Evolutionary conservation across 495 filamentous ascomycete species (phyloP), one percentile per base, ranked within the genome.

Genomic region (Cercophora samala): DNA sequence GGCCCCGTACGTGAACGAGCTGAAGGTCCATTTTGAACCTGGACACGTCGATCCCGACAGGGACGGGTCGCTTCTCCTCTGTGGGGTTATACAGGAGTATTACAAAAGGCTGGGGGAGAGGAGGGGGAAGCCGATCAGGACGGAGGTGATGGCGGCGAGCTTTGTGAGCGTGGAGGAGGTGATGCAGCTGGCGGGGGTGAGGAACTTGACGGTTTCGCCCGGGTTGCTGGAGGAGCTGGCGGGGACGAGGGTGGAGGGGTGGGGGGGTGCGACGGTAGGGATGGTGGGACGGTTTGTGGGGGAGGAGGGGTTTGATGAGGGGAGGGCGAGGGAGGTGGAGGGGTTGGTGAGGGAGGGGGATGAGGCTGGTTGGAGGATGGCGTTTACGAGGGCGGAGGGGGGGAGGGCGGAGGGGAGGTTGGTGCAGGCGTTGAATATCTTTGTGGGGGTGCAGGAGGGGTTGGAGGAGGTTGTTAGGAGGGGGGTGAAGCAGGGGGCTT

Each of bases 1-100:
- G 51, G 84, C 85, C 3, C 86, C 87, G 2, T 90, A 88, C 60
- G 83, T 90, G 60, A 87, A 90, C 62, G 86, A 89, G 60, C 72
- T 90, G 22, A 85, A 83, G 64, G 87, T 87, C 4, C 86, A 89
- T 61, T 84, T 90, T 64, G 82, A 86, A 19, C 62, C 76, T 8
- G 79, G 75, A 82, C 88, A 76, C 63, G 80, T 76, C 6, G 24
- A 81, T 61, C 69, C 79, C 19, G 82, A 85, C 66, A 68, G 71
- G 60, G 72, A 82, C 74, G 78, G 82, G 75, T 66, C 75, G 4
- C 77, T 88, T 23, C 72, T 77, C 18, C 76, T 89, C 58, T 86
- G 82, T 63, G 74, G 82, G 21, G 70, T 76, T 0, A 79, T 84
- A 6, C 87, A 90, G 71, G 73, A 74, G 52, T 86, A 85, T 73